Base-by-base conservation (phyloP, 1,139 yeast species). In the Sugiyamaella xylanicola region DNA sequence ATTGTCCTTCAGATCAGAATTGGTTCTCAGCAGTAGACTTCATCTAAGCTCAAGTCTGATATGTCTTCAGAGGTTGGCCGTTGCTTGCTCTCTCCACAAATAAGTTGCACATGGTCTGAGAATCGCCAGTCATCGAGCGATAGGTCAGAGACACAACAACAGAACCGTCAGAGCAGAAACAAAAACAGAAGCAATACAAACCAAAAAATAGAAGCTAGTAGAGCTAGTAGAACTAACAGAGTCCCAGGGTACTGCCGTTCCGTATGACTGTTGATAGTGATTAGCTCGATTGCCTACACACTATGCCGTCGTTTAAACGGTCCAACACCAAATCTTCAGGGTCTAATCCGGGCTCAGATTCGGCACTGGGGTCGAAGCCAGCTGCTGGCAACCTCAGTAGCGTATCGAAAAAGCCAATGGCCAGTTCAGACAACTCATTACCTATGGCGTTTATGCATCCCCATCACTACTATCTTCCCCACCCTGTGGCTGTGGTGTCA, bases 361-460 rank as follows among this genome's bases (percentile, higher is more conserved):
- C 44, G 19, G 44, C 27, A n/a, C 20, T 40, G 13, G 43, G 36
- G 5, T 46, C 37, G 15, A 32, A n/a, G 4, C 15, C 37, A n/a
- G 5, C 37, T 32, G 5, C 50, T 36, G 50, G 50, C 2, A 19
- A 46, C 16, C 42, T 36, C 2, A 15, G 9, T 17, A 43, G 20
- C 11, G 39, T 46, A 21, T 20, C 50, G 8, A 35, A 46, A 36
- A 36, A 37, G 16, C 41, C 50, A 20, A 7, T 40, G 37, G 29
- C 43, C 4, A 22, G 42, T 17, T 46, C 50, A n/a, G 50, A 46
- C 2, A 29, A 21, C 16, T 46, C 50, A 19, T 17, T 41, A 19
- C 17, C 49, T 8, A 39, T 41, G 13, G 37, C 36, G 1, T 45
- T 51, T 20, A 40, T 51, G 48, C 54, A 51, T 27, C 54, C 54